Percentiles rank a stretch among this genome's conserved stretches.
phyloP scores from a whole-genome alignment of 345 rosid species.

The Rubroshorea leprosula region DNA sequence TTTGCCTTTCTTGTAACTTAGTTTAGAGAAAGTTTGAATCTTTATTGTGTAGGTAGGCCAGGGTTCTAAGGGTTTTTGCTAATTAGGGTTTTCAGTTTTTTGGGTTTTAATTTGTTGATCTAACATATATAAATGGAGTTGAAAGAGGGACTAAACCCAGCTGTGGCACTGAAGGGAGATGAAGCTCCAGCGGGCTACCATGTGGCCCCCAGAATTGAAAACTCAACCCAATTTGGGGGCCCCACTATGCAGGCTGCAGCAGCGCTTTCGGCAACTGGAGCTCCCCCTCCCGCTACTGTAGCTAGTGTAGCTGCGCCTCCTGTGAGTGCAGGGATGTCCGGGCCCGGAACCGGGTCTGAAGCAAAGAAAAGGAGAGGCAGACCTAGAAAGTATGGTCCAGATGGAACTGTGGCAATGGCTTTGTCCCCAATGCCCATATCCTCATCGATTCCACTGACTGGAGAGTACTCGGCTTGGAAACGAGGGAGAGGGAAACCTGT shows the following conservation, averaged over 20 bases:
- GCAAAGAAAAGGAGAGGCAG: slow-evolving; percentile 87
- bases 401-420: slow-evolving; percentile 46
- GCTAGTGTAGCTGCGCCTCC: slow-evolving; percentile 8
- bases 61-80: slow-evolving; percentile 23
- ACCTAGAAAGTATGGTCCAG: slow-evolving; percentile 78
- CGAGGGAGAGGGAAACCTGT: slow-evolving; percentile 49
- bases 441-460: slow-evolving; percentile 64
- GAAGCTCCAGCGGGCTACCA: slow-evolving; percentile 46
- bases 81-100: slow-evolving; percentile 22
- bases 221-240: slow-evolving; percentile 29
- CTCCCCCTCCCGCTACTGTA: neutral
- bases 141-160: slow-evolving; percentile 43
- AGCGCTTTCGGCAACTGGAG: neutral
- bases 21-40: slow-evolving; percentile 20
- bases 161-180: slow-evolving; percentile 37
- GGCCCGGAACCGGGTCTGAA: slow-evolving; percentile 27
- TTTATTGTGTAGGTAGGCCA: slow-evolving; percentile 21
- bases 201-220: slow-evolving; percentile 50
- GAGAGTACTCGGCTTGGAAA: slow-evolving; percentile 47
- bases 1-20: slow-evolving; percentile 5
- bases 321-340: slow-evolving; percentile 24
- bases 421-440: slow-evolving; percentile 93
- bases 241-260: slow-evolving; percentile 22
- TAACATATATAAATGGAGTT: slow-evolving; percentile 55
- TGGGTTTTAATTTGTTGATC: slow-evolving; percentile 19